A percentile compares a stretch with the other conserved stretches of the same genome.
Conservation (phyloP, 1,284 basidiomycete species). For the Leccinum pallidistipes region DNA sequence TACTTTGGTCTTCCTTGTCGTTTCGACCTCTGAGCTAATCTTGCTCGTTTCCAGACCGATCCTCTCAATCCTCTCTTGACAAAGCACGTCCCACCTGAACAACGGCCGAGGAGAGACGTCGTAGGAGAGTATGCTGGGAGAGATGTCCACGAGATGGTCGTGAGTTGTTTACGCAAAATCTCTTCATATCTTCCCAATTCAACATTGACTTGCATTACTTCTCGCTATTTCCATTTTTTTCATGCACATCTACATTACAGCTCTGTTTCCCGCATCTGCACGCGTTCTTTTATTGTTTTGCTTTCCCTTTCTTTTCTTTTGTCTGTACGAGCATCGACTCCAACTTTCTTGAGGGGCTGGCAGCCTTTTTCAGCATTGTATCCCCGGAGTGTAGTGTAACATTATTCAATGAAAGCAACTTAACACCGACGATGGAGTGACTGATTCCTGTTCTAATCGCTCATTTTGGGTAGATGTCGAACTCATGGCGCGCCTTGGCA, state of each 20-base stretch:
- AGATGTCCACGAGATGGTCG: conserved; percentile 76
- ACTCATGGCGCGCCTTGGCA: conserved; percentile 80
- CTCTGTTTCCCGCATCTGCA: conserved; percentile 25
- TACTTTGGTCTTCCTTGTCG: background rate
- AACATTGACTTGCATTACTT: conserved; percentile 6
- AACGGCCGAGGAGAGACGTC: conserved; percentile 68
- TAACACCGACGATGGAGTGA: background rate
- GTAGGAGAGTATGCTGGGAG: conserved; percentile 68
- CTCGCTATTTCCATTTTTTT: conserved; percentile 8
- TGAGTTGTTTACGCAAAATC: conserved; percentile 41
- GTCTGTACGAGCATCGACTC: conserved; percentile 20
- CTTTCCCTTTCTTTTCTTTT: conserved; percentile 27
- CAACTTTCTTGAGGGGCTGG: conserved; percentile 12
- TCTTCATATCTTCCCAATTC: conserved; percentile 12
- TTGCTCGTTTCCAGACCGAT: conserved; percentile 64
- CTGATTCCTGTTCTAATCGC: conserved; percentile 15
- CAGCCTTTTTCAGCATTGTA: conserved; percentile 20
- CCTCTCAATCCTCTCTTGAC: conserved; percentile 73
- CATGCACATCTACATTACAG: conserved; percentile 18
- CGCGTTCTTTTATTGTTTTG: conserved; percentile 23
- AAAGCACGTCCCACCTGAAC: conserved; percentile 79
- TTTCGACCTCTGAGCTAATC: conserved; percentile 4
- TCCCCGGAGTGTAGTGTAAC: conserved; percentile 23
- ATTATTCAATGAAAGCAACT: conserved; percentile 19
- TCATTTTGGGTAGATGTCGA: conserved; percentile 60